Base-by-base conservation (phyloP, 306 rosid species). In the Vachellia pachyceras region DNA sequence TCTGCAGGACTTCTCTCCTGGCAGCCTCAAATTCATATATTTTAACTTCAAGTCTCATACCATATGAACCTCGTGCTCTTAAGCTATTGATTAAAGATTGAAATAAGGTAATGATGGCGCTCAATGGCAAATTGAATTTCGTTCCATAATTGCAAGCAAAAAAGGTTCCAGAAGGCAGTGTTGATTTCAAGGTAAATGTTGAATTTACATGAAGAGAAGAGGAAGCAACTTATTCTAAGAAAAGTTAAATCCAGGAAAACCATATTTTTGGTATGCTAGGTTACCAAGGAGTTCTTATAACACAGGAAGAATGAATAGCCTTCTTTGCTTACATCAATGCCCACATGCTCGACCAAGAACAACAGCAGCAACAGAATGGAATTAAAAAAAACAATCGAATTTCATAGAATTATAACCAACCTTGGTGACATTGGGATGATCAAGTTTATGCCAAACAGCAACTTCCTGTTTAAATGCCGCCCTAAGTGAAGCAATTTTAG, bases 361-460 rank as follows among this genome's bases (percentile, higher is more conserved):
- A 57, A 18, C 8, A 65, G 3, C 33, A 2, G 2, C 33, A 70
- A 36, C 29, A 77, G 7, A 3, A 50, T 33, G 29, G 10, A 37
- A 42, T 7, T 44, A n/a, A 7, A 37, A 82, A 73, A 81, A 49
- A 78, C 9, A 37, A 29, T 29, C 33, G 82, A 69, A 69, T 44
- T 40, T 41, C 49, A 42, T 11, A 22, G 77, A 70, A 40, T 14
- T 46, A 36, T 29, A 80, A 86, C 42, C 58, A 77, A 95, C 99
- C 98, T 93, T 95, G 2, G 99, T 95, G 87, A 95, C 97, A 87
- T 93, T 93, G 67, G 98, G 99, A 85, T 95, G 99, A 64, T 90
- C 97, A 60, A 95, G 99, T 83, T 95, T 95, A 86, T 95, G 99
- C 99, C 99, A 95, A 47, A 95, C 99, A 77, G 90, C 99, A 85